Evolutionary conservation across 108 stramenopile species (phyloP).

Genomic region (Phaeodactylum tricornutum): DNA sequence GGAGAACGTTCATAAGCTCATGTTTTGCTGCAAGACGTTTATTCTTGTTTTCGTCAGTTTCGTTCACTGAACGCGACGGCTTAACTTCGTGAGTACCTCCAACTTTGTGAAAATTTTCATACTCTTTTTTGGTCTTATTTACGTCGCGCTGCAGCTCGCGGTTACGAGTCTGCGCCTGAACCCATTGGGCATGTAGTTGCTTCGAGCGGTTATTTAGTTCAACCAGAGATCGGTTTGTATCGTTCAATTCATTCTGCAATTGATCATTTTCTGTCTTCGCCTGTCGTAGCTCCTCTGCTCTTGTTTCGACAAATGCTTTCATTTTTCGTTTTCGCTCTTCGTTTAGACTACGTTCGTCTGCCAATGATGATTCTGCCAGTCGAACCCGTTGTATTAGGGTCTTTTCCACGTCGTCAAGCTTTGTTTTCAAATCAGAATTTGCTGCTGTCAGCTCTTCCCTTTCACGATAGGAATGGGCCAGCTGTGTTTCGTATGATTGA

Average conservation of each 20-base stretch:
- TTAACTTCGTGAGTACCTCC: constrained; percentile 67
- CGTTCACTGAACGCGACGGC: constrained; percentile 54
- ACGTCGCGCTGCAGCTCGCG: constrained; percentile 75
- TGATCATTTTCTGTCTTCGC: constrained; percentile 55
- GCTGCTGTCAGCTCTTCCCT: constrained; percentile 18
- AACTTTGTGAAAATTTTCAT: constrained; percentile 61
- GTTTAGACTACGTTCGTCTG: constrained; percentile 62
- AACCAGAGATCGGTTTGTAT: constrained; percentile 41
- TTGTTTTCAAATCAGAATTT: constrained; percentile 18
- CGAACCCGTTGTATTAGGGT: constrained; percentile 16
- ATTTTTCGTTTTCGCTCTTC: constrained; percentile 78
- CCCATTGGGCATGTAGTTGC: constrained; percentile 60
- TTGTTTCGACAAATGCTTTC: constrained; percentile 76
- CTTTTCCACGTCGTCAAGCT: constrained; percentile 41
- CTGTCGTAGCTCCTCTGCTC: constrained; percentile 66
- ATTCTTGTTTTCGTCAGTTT: constrained; percentile 81
- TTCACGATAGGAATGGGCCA: constrained; percentile 24
- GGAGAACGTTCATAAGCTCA: constrained; percentile 75
- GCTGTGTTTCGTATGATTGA: constrained; percentile 27
- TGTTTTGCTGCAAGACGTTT: constrained; percentile 77
- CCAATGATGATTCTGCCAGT: constrained; percentile 51
- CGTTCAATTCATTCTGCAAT: constrained; percentile 54
- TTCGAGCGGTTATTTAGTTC: constrained; percentile 63
- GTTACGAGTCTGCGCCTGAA: constrained; percentile 50
- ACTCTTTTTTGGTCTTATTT: constrained; percentile 62